Conservation (phyloP, 2,329 filamentous ascomycete species). For the Rutstroemia sydowiana region DNA sequence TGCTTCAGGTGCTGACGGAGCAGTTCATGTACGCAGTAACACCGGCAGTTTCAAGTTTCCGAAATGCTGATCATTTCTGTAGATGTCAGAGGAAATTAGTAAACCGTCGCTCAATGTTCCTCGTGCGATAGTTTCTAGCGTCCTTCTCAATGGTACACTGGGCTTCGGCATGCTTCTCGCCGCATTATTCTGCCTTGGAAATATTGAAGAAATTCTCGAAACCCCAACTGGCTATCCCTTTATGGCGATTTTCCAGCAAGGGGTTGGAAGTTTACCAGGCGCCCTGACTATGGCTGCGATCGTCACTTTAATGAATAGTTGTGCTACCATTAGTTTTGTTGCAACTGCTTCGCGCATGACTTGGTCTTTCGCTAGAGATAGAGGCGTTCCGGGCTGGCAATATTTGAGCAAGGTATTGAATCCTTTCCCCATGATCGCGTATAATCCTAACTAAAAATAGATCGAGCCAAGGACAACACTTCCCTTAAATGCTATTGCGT, state of each 20-base stretch:
- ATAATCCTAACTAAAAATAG: too few relatives aligned
- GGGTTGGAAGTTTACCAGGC: slow-evolving; percentile 36
- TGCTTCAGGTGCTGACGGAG: not conserved
- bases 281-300: slow-evolving; percentile 41
- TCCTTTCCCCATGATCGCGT: not conserved
- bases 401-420: slow-evolving; percentile 31
- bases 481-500: too few relatives aligned
- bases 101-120: slow-evolving; percentile 1
- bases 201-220: slow-evolving; percentile 31
- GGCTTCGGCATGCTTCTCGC: slow-evolving; percentile 35
- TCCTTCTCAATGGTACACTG: slow-evolving; percentile 39
- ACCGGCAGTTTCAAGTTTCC: not conserved
- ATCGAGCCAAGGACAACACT: too few relatives aligned
- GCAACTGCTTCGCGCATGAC: slow-evolving; percentile 31
- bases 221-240: slow-evolving; percentile 38
- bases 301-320: slow-evolving; percentile 33
- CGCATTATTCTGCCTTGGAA: slow-evolving; percentile 30
- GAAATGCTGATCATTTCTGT: not conserved
- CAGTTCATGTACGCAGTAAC: not conserved
- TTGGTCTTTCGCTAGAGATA: slow-evolving; percentile 38
- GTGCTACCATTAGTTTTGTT: slow-evolving; percentile 31
- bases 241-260: slow-evolving; percentile 44
- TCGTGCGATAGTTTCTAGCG: slow-evolving; percentile 35
- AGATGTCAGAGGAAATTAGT: slow-evolving; percentile 8
- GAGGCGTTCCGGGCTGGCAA: slow-evolving; percentile 34